Evolutionary conservation across 169 alveolate species (phyloP).

Genomic region (Theileria luwenshuni): DNA sequence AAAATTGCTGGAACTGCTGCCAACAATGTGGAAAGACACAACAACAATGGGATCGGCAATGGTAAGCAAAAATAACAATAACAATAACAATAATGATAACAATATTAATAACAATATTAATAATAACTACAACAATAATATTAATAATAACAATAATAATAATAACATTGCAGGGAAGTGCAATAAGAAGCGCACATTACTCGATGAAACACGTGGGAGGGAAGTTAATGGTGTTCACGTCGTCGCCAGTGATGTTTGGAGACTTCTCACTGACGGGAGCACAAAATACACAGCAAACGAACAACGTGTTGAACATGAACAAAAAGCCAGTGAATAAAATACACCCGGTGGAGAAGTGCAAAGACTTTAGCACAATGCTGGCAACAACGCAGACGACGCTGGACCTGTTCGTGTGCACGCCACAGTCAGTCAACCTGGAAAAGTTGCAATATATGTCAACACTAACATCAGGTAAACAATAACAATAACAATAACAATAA

Average conservation of each 20-base stretch:
- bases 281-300: slow-evolving; percentile 17
- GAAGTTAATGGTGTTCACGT: slow-evolving; percentile 83
- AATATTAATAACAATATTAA: too few relatives aligned
- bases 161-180: slow-evolving; percentile 76
- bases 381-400: slow-evolving; percentile 69
- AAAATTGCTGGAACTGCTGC: slow-evolving; percentile 65
- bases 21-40: slow-evolving; percentile 84
- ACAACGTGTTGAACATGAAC: slow-evolving; percentile 46
- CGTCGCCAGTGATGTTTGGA: slow-evolving; percentile 84
- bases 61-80: slow-evolving; percentile 34
- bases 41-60: slow-evolving; percentile 80
- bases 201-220: slow-evolving; percentile 94
- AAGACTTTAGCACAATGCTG: slow-evolving; percentile 45
- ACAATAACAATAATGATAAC: neutral
- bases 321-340: slow-evolving; percentile 25
- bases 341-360: slow-evolving; percentile 53
- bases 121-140: slow-evolving; percentile 10
- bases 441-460: slow-evolving; percentile 31
- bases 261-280: slow-evolving; percentile 73
- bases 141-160: slow-evolving; percentile 23
- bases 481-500: neutral
- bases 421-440: slow-evolving; percentile 66
- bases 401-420: slow-evolving; percentile 85
- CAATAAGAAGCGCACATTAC: slow-evolving; percentile 88
- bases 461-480: slow-evolving; percentile 60